Evolutionary conservation across 352 stramenopile genomes (phyloP).

Genomic region (Globisporangium heterothallicum): DNA sequence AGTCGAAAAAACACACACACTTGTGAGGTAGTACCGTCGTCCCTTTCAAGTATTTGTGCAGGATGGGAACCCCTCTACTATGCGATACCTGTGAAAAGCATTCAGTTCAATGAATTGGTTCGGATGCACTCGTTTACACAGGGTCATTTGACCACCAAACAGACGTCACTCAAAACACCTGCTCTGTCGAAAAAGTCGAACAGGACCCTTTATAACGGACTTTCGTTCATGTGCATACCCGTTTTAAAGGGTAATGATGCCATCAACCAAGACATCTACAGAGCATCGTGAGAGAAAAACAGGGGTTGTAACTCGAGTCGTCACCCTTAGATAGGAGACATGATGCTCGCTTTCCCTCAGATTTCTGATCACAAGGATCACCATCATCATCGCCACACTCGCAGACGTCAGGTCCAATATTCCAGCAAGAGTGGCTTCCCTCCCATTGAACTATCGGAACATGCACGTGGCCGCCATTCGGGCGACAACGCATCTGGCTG

Average conservation of each 20-base stretch:
- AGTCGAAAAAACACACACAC: background rate
- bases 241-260: too few relatives aligned
- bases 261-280: too few relatives aligned
- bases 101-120: constrained; percentile 1
- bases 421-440: background rate
- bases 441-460: background rate
- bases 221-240: too few relatives aligned
- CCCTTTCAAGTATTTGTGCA: background rate
- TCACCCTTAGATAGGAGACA: background rate
- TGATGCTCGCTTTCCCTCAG: background rate
- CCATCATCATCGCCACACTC: background rate
- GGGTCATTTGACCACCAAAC: too few relatives aligned
- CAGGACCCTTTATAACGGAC: too few relatives aligned
- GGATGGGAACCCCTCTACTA: background rate
- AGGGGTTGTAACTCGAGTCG: too few relatives aligned
- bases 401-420: background rate
- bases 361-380: background rate
- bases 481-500: too few relatives aligned
- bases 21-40: constrained; percentile 1
- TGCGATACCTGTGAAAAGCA: background rate
- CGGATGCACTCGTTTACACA: too few relatives aligned
- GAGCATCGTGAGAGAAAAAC: too few relatives aligned
- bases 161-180: too few relatives aligned
- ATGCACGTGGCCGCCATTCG: background rate
- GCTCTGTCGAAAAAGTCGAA: too few relatives aligned